Base-by-base conservation (phyloP, 1,139 yeast species). In the Saccharomyces hybrid region DNA sequence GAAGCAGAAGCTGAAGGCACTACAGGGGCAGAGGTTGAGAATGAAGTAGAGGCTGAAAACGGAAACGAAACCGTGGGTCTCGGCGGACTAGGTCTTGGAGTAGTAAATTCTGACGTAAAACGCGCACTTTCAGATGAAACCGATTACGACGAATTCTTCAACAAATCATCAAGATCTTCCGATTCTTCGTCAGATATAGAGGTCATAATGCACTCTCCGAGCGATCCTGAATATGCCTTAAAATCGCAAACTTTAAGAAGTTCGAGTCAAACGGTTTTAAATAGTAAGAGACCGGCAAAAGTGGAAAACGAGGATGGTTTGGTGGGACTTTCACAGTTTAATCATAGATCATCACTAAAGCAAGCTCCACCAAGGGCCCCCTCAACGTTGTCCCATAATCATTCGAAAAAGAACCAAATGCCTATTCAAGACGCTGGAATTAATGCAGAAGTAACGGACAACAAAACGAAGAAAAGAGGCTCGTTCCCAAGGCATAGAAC, bases 1-100 rank as follows among this genome's bases (percentile, higher is more conserved):
- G 31, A 49, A 13, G 48, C 20, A n/a, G 47, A 47, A 8, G 26
- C 20, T 4, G 44, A 41, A 25, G 51, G 52, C 25, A 49, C 25
- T 16, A 32, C n/a, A 46, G 51, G 54, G 20, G 54, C 49, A 1
- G 69, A 64, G 2, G 70, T 65, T 11, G 72, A 64, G 1, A 72
- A 63, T 1, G 71, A 51, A 14, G 50, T 47, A 14, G 53, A 52
- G 8, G 27, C 28, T 8, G 20, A 29, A 11, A 29, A 48, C 38
- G 23, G 23, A 20, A 48, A 50, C 5, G 46, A 46, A 13, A 25
- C 28, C 38, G 53, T 51, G 14, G 57, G 51, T 32, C 58, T 46
- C 9, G 53, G 42, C 11, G 42, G 42, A 4, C 3, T 38, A 38
- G 42, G 42, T 16, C 42, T 38, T 38, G 42, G 42, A 38, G 42